phyloP scores from a whole-genome alignment of 345 rosid genomes.

The Salix suchowensis region DNA sequence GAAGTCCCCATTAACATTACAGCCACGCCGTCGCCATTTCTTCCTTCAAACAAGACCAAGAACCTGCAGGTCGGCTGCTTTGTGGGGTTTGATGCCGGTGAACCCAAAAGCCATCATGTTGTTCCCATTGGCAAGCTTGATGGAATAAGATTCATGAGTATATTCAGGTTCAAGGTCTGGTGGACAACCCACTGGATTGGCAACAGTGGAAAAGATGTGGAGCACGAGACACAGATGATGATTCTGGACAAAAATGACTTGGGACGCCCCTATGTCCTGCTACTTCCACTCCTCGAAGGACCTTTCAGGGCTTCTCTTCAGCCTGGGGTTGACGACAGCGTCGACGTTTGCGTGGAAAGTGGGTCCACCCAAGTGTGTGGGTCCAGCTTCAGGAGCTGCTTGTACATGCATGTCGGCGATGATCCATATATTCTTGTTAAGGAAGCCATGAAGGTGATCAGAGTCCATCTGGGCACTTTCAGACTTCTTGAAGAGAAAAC shows the following conservation, averaged over 20 bases:
- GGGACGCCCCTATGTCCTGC: slow-evolving; percentile 62
- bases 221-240: slow-evolving; percentile 69
- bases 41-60: not conserved
- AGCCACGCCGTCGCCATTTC: not conserved
- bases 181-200: slow-evolving; percentile 95
- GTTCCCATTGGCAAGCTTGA: slow-evolving; percentile 26
- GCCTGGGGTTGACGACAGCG: slow-evolving; percentile 50
- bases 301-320: slow-evolving; percentile 60
- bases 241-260: slow-evolving; percentile 48
- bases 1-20: slow-evolving; percentile 14
- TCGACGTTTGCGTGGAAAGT: slow-evolving; percentile 72
- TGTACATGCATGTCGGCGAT: slow-evolving; percentile 55
- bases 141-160: slow-evolving; percentile 52
- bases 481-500: slow-evolving; percentile 64
- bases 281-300: slow-evolving; percentile 67
- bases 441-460: slow-evolving; percentile 58
- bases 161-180: slow-evolving; percentile 94
- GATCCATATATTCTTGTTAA: slow-evolving; percentile 62
- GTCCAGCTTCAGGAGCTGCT: slow-evolving; percentile 34
- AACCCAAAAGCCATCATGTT: slow-evolving; percentile 15
- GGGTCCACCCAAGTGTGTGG: slow-evolving; percentile 57
- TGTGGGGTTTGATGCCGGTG: slow-evolving; percentile 28
- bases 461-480: slow-evolving; percentile 58
- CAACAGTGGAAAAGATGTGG: slow-evolving; percentile 59
- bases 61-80: slow-evolving; percentile 17